Evolutionary conservation across 1,139 yeast species (phyloP).

Genomic region (Yamadazyma pseudoaaseri): DNA sequence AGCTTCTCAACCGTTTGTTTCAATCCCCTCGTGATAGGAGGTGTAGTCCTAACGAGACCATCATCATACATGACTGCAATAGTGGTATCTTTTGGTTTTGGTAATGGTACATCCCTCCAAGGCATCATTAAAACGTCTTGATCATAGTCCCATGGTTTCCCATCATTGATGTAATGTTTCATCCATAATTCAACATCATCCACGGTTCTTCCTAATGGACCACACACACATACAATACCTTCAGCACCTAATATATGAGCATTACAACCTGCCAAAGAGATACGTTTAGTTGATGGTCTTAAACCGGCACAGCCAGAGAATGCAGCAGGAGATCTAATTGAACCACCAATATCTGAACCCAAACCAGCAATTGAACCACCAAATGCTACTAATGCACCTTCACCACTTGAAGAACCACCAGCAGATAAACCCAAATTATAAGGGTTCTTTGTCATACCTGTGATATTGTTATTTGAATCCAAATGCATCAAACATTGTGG

Average conservation of each 20-base stretch:
- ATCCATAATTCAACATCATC: constrained; percentile 65
- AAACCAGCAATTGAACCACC: constrained; percentile 67
- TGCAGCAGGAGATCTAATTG: constrained; percentile 74
- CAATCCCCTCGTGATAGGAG: constrained; percentile 50
- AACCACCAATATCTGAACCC: constrained; percentile 80
- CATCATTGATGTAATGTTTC: constrained; percentile 53
- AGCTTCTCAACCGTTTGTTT: constrained; percentile 26
- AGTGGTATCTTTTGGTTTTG: constrained; percentile 36
- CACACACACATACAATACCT: constrained; percentile 55
- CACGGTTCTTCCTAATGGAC: constrained; percentile 61
- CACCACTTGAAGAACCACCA: constrained; percentile 77
- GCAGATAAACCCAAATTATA: constrained; percentile 38
- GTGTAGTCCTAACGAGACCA: constrained; percentile 42
- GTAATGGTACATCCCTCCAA: constrained; percentile 55
- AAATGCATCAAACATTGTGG: constrained; percentile 51
- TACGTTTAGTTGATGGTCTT: constrained; percentile 65
- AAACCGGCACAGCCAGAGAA: constrained; percentile 65
- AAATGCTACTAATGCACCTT: constrained; percentile 65
- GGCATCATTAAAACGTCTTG: constrained; percentile 53
- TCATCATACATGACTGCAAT: constrained; percentile 41
- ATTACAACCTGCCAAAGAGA: constrained; percentile 48
- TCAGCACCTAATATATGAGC: constrained; percentile 57
- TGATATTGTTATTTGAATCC: constrained; percentile 40
- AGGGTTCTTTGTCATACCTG: constrained; percentile 39
- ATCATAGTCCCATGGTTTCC: constrained; percentile 70